Conservation (phyloP, 2,329 filamentous ascomycete genomes). For the Didymella segeticola region DNA sequence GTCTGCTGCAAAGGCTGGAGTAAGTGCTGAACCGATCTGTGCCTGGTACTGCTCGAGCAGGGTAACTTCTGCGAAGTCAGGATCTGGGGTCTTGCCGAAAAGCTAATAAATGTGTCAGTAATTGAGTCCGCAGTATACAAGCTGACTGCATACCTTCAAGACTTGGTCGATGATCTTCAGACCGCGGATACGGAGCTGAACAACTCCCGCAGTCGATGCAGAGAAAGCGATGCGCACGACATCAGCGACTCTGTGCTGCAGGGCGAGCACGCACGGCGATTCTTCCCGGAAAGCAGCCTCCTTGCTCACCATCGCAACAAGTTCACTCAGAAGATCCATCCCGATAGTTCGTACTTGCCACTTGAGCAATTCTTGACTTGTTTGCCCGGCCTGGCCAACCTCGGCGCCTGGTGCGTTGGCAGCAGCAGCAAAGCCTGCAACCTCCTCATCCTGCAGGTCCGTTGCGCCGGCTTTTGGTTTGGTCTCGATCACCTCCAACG, state of each 20-base stretch:
- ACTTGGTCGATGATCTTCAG: constrained; percentile 93
- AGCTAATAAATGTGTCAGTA: constrained; percentile 57
- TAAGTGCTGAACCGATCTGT: constrained; percentile 95
- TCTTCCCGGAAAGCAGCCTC: constrained; percentile 80
- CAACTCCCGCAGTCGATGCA: constrained; percentile 90
- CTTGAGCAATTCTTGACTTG: constrained; percentile 81
- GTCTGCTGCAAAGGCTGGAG: constrained; percentile 92
- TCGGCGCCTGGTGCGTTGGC: constrained; percentile 61
- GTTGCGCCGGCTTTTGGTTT: constrained; percentile 62
- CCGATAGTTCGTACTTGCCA: constrained; percentile 97
- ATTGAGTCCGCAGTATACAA: not conserved
- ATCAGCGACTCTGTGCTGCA: constrained; percentile 86
- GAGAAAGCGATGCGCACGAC: constrained; percentile 97
- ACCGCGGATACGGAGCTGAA: constrained; percentile 88
- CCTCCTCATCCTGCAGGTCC: constrained; percentile 95
- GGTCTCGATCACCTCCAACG: constrained; percentile 56
- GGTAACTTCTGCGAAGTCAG: constrained; percentile 96
- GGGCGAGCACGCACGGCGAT: constrained; percentile 75
- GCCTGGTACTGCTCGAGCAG: constrained; percentile 97
- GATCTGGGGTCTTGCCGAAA: constrained; percentile 94
- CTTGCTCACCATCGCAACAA: constrained; percentile 79
- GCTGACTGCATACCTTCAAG: constrained; percentile 63
- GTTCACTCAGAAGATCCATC: constrained; percentile 84
- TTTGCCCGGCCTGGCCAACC: constrained; percentile 46
- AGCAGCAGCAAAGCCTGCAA: constrained; percentile 89